A percentile compares a stretch with the other conserved stretches of the same genome.
Evolutionary conservation across 176 grass and related monocot genomes (phyloP).

Genomic region (Poa annua): DNA sequence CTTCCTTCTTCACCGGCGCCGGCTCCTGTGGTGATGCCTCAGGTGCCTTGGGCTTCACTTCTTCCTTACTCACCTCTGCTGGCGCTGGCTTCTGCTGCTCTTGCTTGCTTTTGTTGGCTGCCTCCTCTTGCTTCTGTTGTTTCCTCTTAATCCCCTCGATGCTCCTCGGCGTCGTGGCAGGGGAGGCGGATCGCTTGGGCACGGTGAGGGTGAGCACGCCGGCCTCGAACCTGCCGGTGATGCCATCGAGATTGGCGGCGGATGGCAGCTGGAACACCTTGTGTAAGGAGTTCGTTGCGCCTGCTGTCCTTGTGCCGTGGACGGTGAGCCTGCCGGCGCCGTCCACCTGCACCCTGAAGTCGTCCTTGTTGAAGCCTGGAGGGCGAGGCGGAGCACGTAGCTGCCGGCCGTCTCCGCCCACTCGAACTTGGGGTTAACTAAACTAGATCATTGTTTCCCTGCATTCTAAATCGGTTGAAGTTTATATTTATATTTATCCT

Average conservation of each 20-base stretch:
- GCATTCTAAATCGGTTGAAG: no score
- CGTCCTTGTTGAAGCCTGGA: no score
- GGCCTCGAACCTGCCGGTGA: slow-evolving; percentile 50
- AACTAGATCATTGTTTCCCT: no score
- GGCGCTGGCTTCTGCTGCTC: not conserved
- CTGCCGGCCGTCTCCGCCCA: no score
- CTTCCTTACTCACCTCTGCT: not conserved
- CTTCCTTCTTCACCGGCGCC: no score
- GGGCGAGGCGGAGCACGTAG: no score
- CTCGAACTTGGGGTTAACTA: no score
- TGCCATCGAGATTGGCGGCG: slow-evolving; percentile 44
- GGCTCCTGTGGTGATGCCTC: not conserved
- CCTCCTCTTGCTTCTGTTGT: not conserved
- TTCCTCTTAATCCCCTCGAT: slow-evolving; percentile 5
- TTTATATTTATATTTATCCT: no score
- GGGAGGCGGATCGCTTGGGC: slow-evolving; percentile 29
- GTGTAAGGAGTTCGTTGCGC: not conserved
- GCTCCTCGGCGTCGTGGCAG: no score
- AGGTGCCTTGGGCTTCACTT: not conserved
- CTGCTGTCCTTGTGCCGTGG: not conserved
- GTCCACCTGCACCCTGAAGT: no score
- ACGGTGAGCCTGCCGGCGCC: no score
- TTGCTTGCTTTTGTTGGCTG: not conserved
- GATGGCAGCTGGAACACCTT: slow-evolving; percentile 60
- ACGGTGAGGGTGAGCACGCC: slow-evolving; percentile 51